phyloP scores from a whole-genome alignment of 2,329 filamentous ascomycete species.

The Diplocarpon mali region DNA sequence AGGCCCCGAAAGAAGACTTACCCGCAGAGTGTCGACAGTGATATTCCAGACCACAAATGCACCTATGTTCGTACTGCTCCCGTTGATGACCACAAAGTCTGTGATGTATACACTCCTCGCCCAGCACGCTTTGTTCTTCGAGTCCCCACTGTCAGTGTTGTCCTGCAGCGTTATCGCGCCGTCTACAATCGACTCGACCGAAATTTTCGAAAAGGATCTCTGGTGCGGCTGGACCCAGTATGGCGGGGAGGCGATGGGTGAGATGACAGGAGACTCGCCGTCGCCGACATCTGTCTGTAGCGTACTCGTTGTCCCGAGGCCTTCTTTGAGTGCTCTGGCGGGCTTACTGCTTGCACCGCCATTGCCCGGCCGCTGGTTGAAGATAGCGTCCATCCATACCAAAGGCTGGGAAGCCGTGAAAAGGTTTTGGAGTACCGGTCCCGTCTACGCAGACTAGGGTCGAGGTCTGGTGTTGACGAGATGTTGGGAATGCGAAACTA shows the following conservation, averaged over 20 bases:
- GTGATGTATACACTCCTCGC: conserved; percentile 50
- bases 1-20: conserved; percentile 32
- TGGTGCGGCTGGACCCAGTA: conserved; percentile 30
- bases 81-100: conserved; percentile 42
- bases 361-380: conserved; percentile 7
- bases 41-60: conserved; percentile 95
- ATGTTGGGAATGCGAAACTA: background rate
- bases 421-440: conserved; percentile 1
- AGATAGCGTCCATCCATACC: conserved; percentile 9
- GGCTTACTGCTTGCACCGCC: conserved; percentile 6
- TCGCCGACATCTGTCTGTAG: conserved; percentile 5
- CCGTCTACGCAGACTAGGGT: background rate
- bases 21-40: conserved; percentile 73
- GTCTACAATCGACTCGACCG: conserved; percentile 35
- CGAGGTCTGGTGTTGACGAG: conserved; percentile 13
- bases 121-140: conserved; percentile 49
- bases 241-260: conserved; percentile 29
- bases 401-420: conserved; percentile 6
- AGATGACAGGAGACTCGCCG: conserved; percentile 12
- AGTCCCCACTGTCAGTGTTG: conserved; percentile 39
- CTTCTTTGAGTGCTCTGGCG: conserved; percentile 4
- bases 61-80: conserved; percentile 36
- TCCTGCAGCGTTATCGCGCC: conserved; percentile 51
- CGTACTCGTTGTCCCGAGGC: conserved; percentile 7
- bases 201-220: conserved; percentile 32